Conservation (phyloP, 1,284 basidiomycete genomes). For the Papiliotrema nemorosa region DNA sequence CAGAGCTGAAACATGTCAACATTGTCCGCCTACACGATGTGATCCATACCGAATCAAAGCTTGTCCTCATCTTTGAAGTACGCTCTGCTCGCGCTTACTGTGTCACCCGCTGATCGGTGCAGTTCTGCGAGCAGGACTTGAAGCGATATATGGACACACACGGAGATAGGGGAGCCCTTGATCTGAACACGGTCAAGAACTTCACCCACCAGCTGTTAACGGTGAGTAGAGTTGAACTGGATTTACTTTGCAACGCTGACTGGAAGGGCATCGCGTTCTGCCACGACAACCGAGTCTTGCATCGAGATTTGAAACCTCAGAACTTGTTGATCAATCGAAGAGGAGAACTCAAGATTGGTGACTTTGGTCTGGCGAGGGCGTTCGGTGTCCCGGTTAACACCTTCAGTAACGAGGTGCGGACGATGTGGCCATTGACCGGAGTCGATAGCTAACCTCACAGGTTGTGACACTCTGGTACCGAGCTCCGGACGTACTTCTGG, state of each 20-base stretch:
- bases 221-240: constrained; percentile 54
- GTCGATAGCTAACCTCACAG: constrained; percentile 52
- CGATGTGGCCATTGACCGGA: neutral
- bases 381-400: constrained; percentile 98
- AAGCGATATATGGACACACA: constrained; percentile 93
- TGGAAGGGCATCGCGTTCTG: constrained; percentile 83
- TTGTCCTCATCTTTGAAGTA: constrained; percentile 92
- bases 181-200: constrained; percentile 73
- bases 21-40: constrained; percentile 95
- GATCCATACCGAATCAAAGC: constrained; percentile 92
- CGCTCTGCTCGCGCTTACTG: constrained; percentile 38
- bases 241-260: constrained; percentile 67
- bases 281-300: constrained; percentile 92
- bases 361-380: constrained; percentile 93
- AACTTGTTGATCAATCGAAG: constrained; percentile 90
- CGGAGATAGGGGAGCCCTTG: constrained; percentile 64
- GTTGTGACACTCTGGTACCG: constrained; percentile 99
- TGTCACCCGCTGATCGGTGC: neutral
- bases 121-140: constrained; percentile 61
- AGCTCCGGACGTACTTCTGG: constrained; percentile 92
- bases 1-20: constrained; percentile 89
- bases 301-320: constrained; percentile 96
- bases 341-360: constrained; percentile 86
- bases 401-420: constrained; percentile 88
- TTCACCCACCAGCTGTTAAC: constrained; percentile 46